Percentiles rank a stretch among this genome's conserved stretches.
phyloP scores from a whole-genome alignment of 495 filamentous ascomycete genomes.

The Penicillium tannophilum region DNA sequence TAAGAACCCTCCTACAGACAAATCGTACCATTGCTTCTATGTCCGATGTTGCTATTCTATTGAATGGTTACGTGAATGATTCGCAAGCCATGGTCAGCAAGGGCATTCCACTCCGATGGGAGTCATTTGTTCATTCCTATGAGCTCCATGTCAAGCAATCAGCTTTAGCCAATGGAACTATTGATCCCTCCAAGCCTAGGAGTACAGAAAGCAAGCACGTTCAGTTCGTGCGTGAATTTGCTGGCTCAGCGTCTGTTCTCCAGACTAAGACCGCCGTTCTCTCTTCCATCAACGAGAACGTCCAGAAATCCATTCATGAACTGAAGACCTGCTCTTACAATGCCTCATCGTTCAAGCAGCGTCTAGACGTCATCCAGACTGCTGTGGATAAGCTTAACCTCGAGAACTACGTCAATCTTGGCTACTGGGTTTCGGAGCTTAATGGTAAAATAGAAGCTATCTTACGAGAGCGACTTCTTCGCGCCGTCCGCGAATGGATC shows the following conservation, averaged over 20 bases:
- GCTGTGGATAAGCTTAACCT: constrained; percentile 94
- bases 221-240: constrained; percentile 93
- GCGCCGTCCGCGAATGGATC: constrained; percentile 83
- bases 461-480: constrained; percentile 73
- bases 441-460: constrained; percentile 81
- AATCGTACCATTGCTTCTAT: constrained; percentile 78
- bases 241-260: constrained; percentile 75
- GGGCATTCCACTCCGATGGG: constrained; percentile 89
- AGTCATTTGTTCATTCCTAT: constrained; percentile 95
- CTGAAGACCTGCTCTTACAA: constrained; percentile 87
- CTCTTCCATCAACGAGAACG: constrained; percentile 73
- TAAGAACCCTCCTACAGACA: constrained; percentile 86
- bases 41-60: constrained; percentile 79
- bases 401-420: constrained; percentile 90
- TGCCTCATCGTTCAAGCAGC: constrained; percentile 68
- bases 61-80: constrained; percentile 89
- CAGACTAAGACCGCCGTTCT: constrained; percentile 83
- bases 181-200: constrained; percentile 58
- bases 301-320: constrained; percentile 79
- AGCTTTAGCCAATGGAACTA: constrained; percentile 55
- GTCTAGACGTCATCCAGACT: constrained; percentile 81
- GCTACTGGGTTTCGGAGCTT: constrained; percentile 81
- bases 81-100: constrained; percentile 78
- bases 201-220: constrained; percentile 88
- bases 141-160: constrained; percentile 84